A percentile compares a stretch with the other conserved stretches of the same genome.
phyloP scores from a whole-genome alignment of 179 eudicot genomes.

The Drosera spatulata region DNA sequence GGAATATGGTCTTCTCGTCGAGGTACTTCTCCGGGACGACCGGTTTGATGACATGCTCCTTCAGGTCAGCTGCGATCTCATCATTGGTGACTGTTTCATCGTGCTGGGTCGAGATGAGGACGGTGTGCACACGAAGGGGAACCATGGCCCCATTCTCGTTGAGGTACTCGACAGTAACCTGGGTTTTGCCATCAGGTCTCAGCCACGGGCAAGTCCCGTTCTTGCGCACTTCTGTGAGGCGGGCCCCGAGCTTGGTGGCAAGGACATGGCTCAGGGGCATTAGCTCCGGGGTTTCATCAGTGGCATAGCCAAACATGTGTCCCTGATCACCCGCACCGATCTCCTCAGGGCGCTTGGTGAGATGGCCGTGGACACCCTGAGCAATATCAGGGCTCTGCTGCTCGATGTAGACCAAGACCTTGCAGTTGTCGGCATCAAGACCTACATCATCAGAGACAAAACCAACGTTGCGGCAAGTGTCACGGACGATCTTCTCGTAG shows the following conservation, averaged over 20 bases:
- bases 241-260: conserved; percentile 31
- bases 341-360: conserved; percentile 30
- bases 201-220: conserved; percentile 27
- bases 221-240: conserved; percentile 32
- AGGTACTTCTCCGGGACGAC: conserved; percentile 29
- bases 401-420: conserved; percentile 29
- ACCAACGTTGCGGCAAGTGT: conserved; percentile 27
- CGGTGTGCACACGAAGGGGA: conserved; percentile 28
- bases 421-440: conserved; percentile 31
- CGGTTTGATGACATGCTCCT: conserved; percentile 32
- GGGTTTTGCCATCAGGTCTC: conserved; percentile 34
- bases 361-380: conserved; percentile 31
- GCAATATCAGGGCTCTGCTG: conserved; percentile 36
- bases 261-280: conserved; percentile 35
- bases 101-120: conserved; percentile 30
- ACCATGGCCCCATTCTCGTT: conserved; percentile 35
- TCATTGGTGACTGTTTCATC: conserved; percentile 32
- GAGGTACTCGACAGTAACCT: conserved; percentile 29
- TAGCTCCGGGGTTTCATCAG: conserved; percentile 32
- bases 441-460: conserved; percentile 26
- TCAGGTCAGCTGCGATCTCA: conserved; percentile 27
- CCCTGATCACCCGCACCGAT: conserved; percentile 34
- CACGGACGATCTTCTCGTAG: conserved; percentile 34
- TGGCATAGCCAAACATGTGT: conserved; percentile 32
- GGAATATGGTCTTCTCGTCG: conserved; percentile 33